Percentiles rank a stretch among this genome's conserved stretches.
phyloP scores from a whole-genome alignment of 2,329 filamentous ascomycete genomes.

The Fulvia fulva region DNA sequence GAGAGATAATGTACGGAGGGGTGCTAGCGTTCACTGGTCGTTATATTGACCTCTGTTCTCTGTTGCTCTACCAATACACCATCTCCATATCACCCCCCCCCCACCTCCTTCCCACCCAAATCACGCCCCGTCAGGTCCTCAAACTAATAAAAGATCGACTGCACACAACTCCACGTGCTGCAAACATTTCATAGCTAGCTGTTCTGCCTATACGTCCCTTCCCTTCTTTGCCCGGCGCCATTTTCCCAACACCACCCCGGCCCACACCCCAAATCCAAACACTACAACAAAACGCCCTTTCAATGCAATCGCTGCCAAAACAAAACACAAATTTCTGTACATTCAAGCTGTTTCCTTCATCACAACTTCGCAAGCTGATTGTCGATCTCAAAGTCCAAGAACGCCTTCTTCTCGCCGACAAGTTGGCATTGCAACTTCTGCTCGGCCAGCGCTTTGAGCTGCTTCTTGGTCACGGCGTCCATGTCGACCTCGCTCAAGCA shows the following conservation, averaged over 20 bases:
- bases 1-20: too few species aligned
- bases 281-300: background rate
- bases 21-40: background rate
- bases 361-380: slow-evolving; percentile 64
- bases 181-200: background rate
- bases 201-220: background rate
- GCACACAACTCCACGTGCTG: background rate
- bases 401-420: slow-evolving; percentile 76
- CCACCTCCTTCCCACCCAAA: background rate
- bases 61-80: background rate
- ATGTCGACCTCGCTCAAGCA: slow-evolving; percentile 86
- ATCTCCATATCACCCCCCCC: background rate
- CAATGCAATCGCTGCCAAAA: background rate
- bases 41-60: background rate
- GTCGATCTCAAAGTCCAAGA: slow-evolving; percentile 92
- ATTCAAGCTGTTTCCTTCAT: background rate
- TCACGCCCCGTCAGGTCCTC: too few species aligned
- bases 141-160: background rate
- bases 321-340: background rate
- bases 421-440: slow-evolving; percentile 89
- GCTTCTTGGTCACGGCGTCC: slow-evolving; percentile 98
- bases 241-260: background rate
- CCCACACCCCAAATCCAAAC: background rate
- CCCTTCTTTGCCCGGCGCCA: background rate
- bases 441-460: slow-evolving; percentile 78